These are phyloP conservation scores for Dicorynia guianensis DNA, from an alignment of 306 rosid species.

Conservation along the genomic window DNA sequence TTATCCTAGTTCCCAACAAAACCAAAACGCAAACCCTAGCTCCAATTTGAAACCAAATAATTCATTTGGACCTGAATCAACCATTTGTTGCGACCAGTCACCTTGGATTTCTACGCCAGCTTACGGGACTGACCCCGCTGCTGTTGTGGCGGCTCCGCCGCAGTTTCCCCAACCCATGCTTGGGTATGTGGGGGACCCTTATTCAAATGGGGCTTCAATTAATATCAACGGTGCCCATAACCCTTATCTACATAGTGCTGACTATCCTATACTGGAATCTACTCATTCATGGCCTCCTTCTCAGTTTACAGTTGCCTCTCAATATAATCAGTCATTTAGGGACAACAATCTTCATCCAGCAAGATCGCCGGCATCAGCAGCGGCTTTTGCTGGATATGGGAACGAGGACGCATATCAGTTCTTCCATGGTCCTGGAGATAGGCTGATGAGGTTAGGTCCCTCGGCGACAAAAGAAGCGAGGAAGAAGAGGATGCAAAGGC, in stretches of 20 bases:
- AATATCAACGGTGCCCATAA: background rate
- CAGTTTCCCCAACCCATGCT: slow-evolving; percentile 48
- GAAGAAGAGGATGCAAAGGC: slow-evolving; percentile 96
- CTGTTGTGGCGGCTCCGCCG: slow-evolving; percentile 38
- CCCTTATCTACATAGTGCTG: slow-evolving; percentile 45
- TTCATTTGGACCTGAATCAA: slow-evolving; percentile 44
- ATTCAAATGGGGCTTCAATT: slow-evolving; percentile 41
- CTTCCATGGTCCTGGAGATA: slow-evolving; percentile 56
- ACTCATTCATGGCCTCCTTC: slow-evolving; percentile 65
- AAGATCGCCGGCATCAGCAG: slow-evolving; percentile 15
- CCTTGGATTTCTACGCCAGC: slow-evolving; percentile 52
- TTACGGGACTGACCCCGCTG: slow-evolving; percentile 43
- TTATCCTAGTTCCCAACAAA: slow-evolving; percentile 43
- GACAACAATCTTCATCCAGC: slow-evolving; percentile 45
- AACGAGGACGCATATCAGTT: slow-evolving; percentile 59
- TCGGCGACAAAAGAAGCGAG: slow-evolving; percentile 93
- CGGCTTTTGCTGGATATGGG: slow-evolving; percentile 51
- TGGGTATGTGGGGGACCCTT: slow-evolving; percentile 63
- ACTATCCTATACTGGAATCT: slow-evolving; percentile 64
- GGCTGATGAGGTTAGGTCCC: slow-evolving; percentile 70
- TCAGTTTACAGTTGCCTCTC: slow-evolving; percentile 57
- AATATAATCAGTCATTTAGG: slow-evolving; percentile 56
- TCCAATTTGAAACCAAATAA: slow-evolving; percentile 25
- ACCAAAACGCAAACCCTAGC: slow-evolving; percentile 51
- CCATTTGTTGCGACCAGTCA: slow-evolving; percentile 43